phyloP scores from a whole-genome alignment of 2,329 filamentous ascomycete species.

The Pseudohalonectria lignicola region DNA sequence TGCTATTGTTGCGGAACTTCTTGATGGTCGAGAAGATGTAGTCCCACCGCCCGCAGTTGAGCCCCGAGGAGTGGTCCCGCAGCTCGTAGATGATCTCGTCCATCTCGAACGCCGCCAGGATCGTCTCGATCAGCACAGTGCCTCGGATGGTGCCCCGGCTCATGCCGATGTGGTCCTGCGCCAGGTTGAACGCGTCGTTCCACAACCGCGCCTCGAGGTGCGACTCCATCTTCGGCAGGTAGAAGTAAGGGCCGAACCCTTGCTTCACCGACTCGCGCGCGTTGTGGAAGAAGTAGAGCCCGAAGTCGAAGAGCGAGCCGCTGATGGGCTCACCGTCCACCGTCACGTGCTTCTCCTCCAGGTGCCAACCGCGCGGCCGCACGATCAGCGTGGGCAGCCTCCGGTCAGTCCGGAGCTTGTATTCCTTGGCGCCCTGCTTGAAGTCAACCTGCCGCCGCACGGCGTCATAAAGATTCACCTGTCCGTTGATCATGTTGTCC shows the following conservation, averaged over 20 bases:
- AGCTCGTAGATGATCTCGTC: constrained; percentile 99
- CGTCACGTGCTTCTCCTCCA: constrained; percentile 96
- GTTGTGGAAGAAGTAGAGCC: constrained; percentile 99
- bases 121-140: constrained; percentile 96
- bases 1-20: constrained; percentile 91
- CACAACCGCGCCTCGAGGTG: constrained; percentile 94
- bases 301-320: constrained; percentile 89
- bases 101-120: constrained; percentile 97
- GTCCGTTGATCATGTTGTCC: constrained; percentile 99
- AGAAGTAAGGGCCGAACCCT: constrained; percentile 91
- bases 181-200: constrained; percentile 97
- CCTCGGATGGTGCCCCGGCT: constrained; percentile 84
- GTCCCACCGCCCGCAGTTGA: constrained; percentile 98
- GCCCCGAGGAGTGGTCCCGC: constrained; percentile 85
- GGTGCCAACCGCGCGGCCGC: constrained; percentile 91
- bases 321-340: constrained; percentile 93
- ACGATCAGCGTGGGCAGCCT: constrained; percentile 82
- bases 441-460: constrained; percentile 92
- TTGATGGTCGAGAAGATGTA: constrained; percentile 99
- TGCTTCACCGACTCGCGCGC: constrained; percentile 75
- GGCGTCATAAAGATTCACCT: constrained; percentile 95
- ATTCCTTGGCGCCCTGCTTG: constrained; percentile 89
- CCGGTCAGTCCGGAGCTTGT: constrained; percentile 90
- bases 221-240: constrained; percentile 96
- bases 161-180: constrained; percentile 87